A percentile compares a stretch with the other conserved stretches of the same genome.
Conservation (phyloP, 2,329 filamentous ascomycete genomes). For the Claviceps sp. region DNA sequence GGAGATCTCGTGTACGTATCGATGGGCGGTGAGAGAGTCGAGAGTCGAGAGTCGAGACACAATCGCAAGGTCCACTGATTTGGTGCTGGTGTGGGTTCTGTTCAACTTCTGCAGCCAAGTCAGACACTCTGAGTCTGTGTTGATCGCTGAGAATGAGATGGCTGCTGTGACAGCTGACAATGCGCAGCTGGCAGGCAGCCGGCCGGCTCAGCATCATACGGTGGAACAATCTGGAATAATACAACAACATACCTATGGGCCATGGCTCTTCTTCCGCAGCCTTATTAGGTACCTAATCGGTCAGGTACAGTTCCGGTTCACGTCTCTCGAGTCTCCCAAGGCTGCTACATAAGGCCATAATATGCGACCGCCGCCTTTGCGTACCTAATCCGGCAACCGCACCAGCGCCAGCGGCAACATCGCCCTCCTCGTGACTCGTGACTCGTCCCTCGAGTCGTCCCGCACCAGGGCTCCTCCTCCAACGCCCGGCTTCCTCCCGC, state of each 20-base stretch:
- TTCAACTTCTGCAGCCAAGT: no score
- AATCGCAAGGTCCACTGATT: no score
- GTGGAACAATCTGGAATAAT: background rate
- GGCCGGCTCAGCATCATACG: background rate
- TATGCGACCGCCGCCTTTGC: background rate
- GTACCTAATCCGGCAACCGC: slow-evolving; percentile 6
- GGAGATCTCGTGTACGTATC: no score
- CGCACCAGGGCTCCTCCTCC: slow-evolving; percentile 12
- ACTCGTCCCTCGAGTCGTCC: background rate
- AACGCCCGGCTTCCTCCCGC: slow-evolving; percentile 8
- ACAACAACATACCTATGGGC: background rate
- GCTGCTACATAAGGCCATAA: background rate
- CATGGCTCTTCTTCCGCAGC: background rate
- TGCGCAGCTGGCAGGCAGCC: background rate
- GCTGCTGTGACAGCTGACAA: background rate
- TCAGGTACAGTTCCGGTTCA: background rate
- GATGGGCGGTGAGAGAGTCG: no score
- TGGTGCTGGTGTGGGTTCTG: no score
- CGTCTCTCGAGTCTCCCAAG: background rate
- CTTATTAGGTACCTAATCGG: no score
- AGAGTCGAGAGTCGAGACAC: no score
- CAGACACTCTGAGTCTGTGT: background rate
- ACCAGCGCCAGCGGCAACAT: background rate
- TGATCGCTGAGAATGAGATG: background rate
- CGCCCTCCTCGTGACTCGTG: background rate